Conservation (phyloP, 2,329 filamentous ascomycete genomes). For the Talaromyces sp. region DNA sequence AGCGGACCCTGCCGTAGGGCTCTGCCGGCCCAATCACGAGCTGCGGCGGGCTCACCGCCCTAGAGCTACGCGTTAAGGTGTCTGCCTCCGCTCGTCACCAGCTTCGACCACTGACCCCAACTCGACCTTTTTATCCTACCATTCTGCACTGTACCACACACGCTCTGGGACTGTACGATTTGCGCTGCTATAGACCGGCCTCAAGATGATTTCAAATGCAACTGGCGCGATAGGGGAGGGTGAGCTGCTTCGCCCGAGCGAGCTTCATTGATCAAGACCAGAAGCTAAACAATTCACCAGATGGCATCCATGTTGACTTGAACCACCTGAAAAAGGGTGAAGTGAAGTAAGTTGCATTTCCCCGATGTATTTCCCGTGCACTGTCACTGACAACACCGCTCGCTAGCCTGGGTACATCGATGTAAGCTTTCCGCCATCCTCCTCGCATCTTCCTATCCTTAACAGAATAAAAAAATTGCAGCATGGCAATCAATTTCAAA, state of each 20-base stretch:
- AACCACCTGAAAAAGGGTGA: constrained; percentile 97
- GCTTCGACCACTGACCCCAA: background rate
- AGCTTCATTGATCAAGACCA: constrained; percentile 1
- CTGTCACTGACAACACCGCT: background rate
- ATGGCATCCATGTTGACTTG: constrained; percentile 99
- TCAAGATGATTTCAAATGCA: constrained; percentile 35
- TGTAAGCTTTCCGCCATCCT: constrained; percentile 54
- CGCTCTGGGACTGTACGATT: background rate
- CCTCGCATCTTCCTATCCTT: background rate
- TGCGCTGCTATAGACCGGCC: background rate
- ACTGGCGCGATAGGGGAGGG: constrained; percentile 43
- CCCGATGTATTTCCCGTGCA: background rate
- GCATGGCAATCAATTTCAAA: constrained; percentile 99
- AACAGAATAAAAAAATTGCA: constrained; percentile 32
- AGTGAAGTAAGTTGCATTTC: constrained; percentile 71
- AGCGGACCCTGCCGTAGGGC: background rate
- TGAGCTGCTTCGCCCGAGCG: constrained; percentile 16
- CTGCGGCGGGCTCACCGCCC: constrained; percentile 4
- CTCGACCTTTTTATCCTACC: background rate
- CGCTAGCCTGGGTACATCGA: constrained; percentile 85
- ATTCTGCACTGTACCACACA: background rate
- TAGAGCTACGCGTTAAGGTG: constrained; percentile 9
- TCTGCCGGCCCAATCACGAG: constrained; percentile 7
- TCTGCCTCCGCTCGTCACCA: constrained; percentile 12
- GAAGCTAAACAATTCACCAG: constrained; percentile 43